These are phyloP conservation scores for Yamadazyma dendronema DNA, from an alignment of 1,139 yeast species.

Conservation along the genomic window DNA sequence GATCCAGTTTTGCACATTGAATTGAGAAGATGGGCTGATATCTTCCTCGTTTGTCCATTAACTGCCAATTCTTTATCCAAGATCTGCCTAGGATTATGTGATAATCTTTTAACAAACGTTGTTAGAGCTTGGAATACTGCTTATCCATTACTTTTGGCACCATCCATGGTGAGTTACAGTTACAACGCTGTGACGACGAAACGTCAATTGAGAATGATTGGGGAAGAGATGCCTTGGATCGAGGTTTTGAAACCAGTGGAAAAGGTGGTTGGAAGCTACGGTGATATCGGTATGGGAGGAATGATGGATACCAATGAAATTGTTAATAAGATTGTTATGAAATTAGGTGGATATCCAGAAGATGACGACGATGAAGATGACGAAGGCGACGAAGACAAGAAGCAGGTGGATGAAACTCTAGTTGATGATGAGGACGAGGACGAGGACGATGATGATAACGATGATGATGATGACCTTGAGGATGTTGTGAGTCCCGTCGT, in stretches of 20 bases:
- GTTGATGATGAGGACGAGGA: constrained; percentile 33
- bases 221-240: constrained; percentile 90
- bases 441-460: constrained; percentile 34
- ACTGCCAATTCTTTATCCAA: constrained; percentile 92
- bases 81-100: constrained; percentile 85
- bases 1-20: constrained; percentile 95
- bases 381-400: constrained; percentile 45
- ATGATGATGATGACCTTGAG: constrained; percentile 43
- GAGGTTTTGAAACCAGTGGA: constrained; percentile 88
- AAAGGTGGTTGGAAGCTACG: constrained; percentile 87
- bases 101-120: constrained; percentile 82
- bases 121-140: constrained; percentile 91
- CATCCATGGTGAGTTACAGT: constrained; percentile 91
- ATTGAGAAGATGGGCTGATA: constrained; percentile 93
- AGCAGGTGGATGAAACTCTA: constrained; percentile 33
- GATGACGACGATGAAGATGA: constrained; percentile 78
- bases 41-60: constrained; percentile 81
- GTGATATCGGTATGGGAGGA: constrained; percentile 94
- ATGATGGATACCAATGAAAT: constrained; percentile 92
- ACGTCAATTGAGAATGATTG: constrained; percentile 69
- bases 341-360: constrained; percentile 89
- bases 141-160: constrained; percentile 84
- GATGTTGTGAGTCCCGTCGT: constrained; percentile 46
- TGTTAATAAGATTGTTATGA: constrained; percentile 77
- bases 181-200: constrained; percentile 86